Base-by-base conservation (phyloP, 2,329 filamentous ascomycete genomes). In the Sordariomycetes sp. region DNA sequence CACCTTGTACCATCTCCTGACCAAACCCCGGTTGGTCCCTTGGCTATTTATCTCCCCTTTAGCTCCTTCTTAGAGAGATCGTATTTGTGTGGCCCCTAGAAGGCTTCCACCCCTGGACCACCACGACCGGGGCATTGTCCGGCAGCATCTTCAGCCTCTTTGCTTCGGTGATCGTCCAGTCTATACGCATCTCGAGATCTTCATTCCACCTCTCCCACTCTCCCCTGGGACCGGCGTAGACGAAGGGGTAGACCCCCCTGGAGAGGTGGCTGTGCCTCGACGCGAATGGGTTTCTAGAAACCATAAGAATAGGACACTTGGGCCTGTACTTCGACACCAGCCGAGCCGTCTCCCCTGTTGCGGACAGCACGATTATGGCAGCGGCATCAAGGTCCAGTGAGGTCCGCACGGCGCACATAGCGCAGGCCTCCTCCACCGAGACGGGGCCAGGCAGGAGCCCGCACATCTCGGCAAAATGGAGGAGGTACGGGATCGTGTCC, bases 291-390 rank as follows among this genome's bases (percentile, higher is more conserved):
- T 88, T 96, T 68, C 94, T 88, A 64, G 93, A 96, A 63, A 99
- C 89, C 93, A 97, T 97, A 80, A 99, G 92, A 78, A 99, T 97
- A 66, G 94, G 94, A 83, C 93, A 97, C 63, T 97, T 92, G 56
- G 94, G 94, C 69, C 94, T 89, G 80, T 97, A 99, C 81, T 99
- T 99, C 79, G 93, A 96, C 65, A 97, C 81, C 62, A 97, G 86
- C 68, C 94, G 90, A 60, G 94, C 94, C 64, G 93, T 97, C 69
- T 89, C 89, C 70, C 94, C 94, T 65, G 92, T 96, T 58, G 94
- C 99, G 67, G 93, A 97, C 67, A 99, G 80, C 62, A 97, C 93
- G 65, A 99, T 85, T 72, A 99, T 97, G 66, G 90, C 93, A 68
- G 93, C 91, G 54, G 94, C 94, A 70, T 95, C 96, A 72, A 97